Evolutionary conservation across 2,329 filamentous ascomycete genomes (phyloP).

Genomic region (Colletotrichum sublineola): DNA sequence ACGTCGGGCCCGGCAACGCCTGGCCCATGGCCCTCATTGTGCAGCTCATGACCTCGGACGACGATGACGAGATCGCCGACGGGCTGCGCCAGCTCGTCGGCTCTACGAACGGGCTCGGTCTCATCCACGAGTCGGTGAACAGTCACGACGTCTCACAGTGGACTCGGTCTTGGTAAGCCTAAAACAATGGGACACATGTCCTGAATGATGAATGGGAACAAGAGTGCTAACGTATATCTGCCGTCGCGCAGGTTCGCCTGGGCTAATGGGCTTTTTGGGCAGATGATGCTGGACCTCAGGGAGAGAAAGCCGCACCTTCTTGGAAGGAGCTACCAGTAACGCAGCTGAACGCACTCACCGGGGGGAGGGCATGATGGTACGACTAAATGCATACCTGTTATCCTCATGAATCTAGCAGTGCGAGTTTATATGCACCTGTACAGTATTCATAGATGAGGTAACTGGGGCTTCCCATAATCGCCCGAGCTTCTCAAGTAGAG

Average conservation of each 20-base stretch:
- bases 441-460: neutral
- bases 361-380: neutral
- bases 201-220: neutral
- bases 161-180: slow-evolving; percentile 60
- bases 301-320: slow-evolving; percentile 78
- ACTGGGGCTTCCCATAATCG: too few relatives aligned
- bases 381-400: neutral
- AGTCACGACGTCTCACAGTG: slow-evolving; percentile 67
- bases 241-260: slow-evolving; percentile 79
- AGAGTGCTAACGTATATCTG: neutral
- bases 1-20: slow-evolving; percentile 74
- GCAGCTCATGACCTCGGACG: slow-evolving; percentile 81
- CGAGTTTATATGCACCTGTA: neutral
- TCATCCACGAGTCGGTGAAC: slow-evolving; percentile 86
- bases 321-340: slow-evolving; percentile 60
- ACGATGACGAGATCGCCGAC: slow-evolving; percentile 79
- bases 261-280: slow-evolving; percentile 90
- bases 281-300: slow-evolving; percentile 82
- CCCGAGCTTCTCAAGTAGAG: too few relatives aligned
- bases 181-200: neutral
- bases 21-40: slow-evolving; percentile 92
- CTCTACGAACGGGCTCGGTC: slow-evolving; percentile 77
- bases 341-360: too few relatives aligned
- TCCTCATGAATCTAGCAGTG: neutral
- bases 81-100: slow-evolving; percentile 75